phyloP scores from a whole-genome alignment of 2,329 filamentous ascomycete species.

The Alternaria incomplexa region DNA sequence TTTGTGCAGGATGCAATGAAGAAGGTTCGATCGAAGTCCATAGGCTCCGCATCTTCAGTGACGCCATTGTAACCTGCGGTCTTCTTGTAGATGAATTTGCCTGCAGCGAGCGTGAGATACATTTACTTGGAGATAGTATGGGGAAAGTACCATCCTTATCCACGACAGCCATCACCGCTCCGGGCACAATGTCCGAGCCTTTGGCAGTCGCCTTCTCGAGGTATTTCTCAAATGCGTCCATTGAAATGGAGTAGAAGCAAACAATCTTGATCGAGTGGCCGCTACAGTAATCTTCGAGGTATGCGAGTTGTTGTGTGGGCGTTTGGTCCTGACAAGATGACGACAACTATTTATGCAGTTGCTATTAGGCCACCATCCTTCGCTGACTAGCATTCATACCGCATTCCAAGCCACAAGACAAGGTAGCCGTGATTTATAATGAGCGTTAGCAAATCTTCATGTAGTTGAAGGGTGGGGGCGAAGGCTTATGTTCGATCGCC shows the following conservation, averaged over 20 bases:
- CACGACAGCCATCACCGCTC: conserved; percentile 27
- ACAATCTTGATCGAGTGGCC: background rate
- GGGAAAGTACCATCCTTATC: conserved; percentile 20
- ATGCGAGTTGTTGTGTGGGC: background rate
- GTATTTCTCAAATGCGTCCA: conserved; percentile 32
- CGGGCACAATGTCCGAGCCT: conserved; percentile 24
- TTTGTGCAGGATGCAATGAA: conserved; percentile 49
- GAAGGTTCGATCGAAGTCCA: conserved; percentile 62
- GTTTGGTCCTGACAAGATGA: background rate
- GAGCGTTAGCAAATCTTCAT: background rate
- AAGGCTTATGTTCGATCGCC: background rate
- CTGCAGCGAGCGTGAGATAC: conserved; percentile 28
- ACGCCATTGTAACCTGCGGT: conserved; percentile 44
- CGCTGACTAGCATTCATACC: background rate
- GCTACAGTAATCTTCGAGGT: background rate
- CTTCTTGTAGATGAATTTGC: conserved; percentile 47
- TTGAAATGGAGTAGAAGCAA: conserved; percentile 10
- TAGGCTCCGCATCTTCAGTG: conserved; percentile 49
- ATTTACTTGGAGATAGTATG: background rate
- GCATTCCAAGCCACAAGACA: background rate
- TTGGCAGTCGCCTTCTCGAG: conserved; percentile 27
- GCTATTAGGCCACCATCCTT: background rate
- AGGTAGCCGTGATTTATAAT: background rate
- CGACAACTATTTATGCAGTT: background rate
- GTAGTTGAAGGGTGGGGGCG: background rate